Percentiles rank a stretch among this genome's conserved stretches.
These are phyloP conservation scores for Conticribra weissflogii DNA, from an alignment of 108 stramenopile species.

Conservation along the genomic window DNA sequence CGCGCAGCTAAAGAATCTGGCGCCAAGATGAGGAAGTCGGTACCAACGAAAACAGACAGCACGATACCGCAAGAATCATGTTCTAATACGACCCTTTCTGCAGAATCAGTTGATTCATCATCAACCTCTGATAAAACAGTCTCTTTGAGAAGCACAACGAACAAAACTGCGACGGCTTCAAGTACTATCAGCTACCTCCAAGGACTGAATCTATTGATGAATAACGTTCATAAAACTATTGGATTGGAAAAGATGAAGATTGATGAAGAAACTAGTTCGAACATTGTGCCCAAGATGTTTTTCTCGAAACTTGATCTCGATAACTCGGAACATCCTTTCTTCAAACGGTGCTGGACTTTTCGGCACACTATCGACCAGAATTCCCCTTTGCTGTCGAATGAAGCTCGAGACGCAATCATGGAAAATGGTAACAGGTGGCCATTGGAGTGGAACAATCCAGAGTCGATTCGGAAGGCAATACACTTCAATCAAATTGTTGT, in stretches of 20 bases:
- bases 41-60: neutral
- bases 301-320: constrained; percentile 68
- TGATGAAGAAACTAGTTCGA: constrained; percentile 22
- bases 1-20: constrained; percentile 5
- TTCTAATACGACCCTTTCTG: neutral
- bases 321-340: constrained; percentile 72
- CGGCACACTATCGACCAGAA: constrained; percentile 68
- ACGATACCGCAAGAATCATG: neutral
- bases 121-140: neutral
- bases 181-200: too few species aligned
- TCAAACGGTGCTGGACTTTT: constrained; percentile 70
- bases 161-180: neutral
- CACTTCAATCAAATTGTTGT: constrained; percentile 44
- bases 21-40: neutral
- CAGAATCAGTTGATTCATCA: neutral
- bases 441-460: constrained; percentile 55
- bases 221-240: constrained; percentile 13
- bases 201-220: neutral
- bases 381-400: constrained; percentile 65
- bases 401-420: constrained; percentile 43
- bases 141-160: neutral
- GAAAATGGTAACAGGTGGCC: constrained; percentile 71
- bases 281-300: constrained; percentile 47
- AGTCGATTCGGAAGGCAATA: constrained; percentile 53
- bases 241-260: constrained; percentile 15